Evolutionary conservation across 2,329 filamentous ascomycete genomes (phyloP).

Genomic region (Paramyrothecium roridum): DNA sequence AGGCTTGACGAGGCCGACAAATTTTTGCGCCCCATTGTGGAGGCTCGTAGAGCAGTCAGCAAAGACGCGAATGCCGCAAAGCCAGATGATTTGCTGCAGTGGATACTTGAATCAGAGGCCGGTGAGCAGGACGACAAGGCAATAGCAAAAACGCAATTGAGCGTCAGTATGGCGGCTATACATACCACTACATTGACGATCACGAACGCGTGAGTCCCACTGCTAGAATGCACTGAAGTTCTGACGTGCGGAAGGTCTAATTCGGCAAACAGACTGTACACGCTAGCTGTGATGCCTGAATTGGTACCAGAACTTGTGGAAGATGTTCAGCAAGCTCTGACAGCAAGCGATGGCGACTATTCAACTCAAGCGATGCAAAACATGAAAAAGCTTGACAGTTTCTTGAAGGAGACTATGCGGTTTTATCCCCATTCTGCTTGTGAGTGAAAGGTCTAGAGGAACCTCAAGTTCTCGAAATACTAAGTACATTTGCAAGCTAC

Average conservation of each 20-base stretch:
- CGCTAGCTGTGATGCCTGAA: conserved; percentile 45
- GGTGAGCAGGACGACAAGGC: conserved; percentile 25
- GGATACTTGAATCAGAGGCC: conserved; percentile 38
- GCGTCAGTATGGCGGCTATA: conserved; percentile 46
- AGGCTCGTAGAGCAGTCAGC: conserved; percentile 17
- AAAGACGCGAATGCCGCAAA: background rate
- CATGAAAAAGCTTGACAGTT: conserved; percentile 38
- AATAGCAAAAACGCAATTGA: conserved; percentile 38
- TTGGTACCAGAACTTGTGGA: conserved; percentile 47
- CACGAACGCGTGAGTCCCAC: conserved; percentile 35
- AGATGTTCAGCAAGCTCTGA: conserved; percentile 40
- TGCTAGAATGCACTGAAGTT: background rate
- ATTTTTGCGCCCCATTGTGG: conserved; percentile 33
- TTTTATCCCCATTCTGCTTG: conserved; percentile 24
- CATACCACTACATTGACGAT: conserved; percentile 45
- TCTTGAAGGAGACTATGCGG: conserved; percentile 34
- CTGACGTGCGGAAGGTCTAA: too few species aligned
- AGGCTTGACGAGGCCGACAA: conserved; percentile 26
- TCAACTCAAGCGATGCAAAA: conserved; percentile 31
- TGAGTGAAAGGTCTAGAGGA: conserved; percentile 14
- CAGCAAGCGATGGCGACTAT: conserved; percentile 26
- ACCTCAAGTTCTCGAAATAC: background rate
- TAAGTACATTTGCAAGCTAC: conserved; percentile 24
- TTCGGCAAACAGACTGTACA: conserved; percentile 33
- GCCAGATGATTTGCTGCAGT: conserved; percentile 46